Evolutionary conservation across 2,329 filamentous ascomycete genomes (phyloP), one percentile per base, ranked within the genome.

Genomic region (Bertia moriformis): DNA sequence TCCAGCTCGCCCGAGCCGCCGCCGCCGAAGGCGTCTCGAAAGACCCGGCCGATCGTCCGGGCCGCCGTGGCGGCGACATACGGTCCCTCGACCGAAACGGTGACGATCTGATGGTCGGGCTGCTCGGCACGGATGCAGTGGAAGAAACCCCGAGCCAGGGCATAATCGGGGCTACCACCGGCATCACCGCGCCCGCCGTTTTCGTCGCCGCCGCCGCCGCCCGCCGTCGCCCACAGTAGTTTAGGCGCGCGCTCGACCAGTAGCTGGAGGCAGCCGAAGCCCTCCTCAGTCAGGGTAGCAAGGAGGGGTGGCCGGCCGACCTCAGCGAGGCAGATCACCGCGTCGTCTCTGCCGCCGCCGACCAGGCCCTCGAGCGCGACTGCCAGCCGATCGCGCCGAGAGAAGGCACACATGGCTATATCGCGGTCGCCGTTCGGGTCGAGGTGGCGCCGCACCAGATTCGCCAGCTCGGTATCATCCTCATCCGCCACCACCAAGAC

Each of bases 101-200:
- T 43, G 14, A 44, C 39, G 19, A 44, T 14, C 12, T 37, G 38
- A n/a, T 18, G 33, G 19, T 36, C 32, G 7, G 32, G 32, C 20
- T 44, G 36, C 24, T 47, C 45, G 3, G 40, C 33, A n/a, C 44
- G 40, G 18, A 47, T 40, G 12, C 38, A 39, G 18, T 43, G 42
- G 14, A 45, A 19, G 18, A 47, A 39, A 2, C 45, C 45, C 5
- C 41, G 38, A 1, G 18, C 35, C 5, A 40, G 24, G 15, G 19
- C 29, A 18, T 42, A 39, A 14, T 29, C 29, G 2, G 37, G n/a
- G n/a, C 37, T 4, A 18, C 37, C 36, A 30, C 42, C 17, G 4
- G 22, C 5, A 12, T 32, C 27, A 20, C 38, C 24, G 14, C 29
- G 30, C 36, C 42, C 39, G n/a, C n/a, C n/a, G n/a, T n/a, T n/a